phyloP scores from a whole-genome alignment of 441 rosid genomes.

The Erodium texanum region DNA sequence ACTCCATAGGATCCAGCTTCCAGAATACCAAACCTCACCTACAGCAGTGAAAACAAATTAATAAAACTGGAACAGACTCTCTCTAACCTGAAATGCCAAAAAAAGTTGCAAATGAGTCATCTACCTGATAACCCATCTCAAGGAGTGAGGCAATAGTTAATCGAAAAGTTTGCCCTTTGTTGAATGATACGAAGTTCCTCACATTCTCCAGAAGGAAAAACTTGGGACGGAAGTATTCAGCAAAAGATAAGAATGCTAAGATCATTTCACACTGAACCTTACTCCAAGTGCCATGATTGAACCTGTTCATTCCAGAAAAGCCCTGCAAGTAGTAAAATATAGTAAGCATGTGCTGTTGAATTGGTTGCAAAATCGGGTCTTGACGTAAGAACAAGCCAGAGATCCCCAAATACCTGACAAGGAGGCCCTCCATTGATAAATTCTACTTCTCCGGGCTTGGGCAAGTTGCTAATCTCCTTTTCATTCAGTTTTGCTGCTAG shows the following conservation, averaged over 20 bases:
- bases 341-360: background rate
- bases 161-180: conserved; percentile 78
- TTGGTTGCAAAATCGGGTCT: background rate
- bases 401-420: conserved; percentile 50
- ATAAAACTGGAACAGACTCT: background rate
- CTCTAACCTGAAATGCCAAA: background rate
- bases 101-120: background rate
- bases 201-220: conserved; percentile 91
- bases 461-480: conserved; percentile 47
- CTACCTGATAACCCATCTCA: conserved; percentile 96
- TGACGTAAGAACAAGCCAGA: background rate
- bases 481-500: conserved; percentile 51
- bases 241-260: conserved; percentile 77
- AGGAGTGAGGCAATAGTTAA: conserved; percentile 85
- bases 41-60: background rate
- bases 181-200: conserved; percentile 71
- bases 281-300: conserved; percentile 73
- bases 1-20: conserved; percentile 95
- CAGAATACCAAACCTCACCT: conserved; percentile 62
- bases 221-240: conserved; percentile 80
- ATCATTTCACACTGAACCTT: conserved; percentile 88
- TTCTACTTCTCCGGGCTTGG: conserved; percentile 79
- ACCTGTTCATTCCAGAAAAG: conserved; percentile 89
- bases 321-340: conserved; percentile 47
- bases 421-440: conserved; percentile 98